phyloP scores from a whole-genome alignment of 2,329 filamentous ascomycete species.

The Fusarium proliferatum region DNA sequence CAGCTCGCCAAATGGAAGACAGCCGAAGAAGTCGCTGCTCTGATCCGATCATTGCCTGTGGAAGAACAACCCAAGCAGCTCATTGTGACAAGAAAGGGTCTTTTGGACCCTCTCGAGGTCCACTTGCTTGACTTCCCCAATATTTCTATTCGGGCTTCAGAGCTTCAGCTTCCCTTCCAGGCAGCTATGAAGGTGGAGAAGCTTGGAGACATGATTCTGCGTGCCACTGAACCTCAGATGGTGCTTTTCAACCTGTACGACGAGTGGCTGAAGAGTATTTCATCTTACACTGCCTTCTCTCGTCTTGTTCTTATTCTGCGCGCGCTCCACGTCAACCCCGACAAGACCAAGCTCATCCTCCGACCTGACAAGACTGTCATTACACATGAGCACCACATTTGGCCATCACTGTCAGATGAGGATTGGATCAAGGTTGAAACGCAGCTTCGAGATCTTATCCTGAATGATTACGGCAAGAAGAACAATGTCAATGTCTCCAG shows the following conservation, averaged over 20 bases:
- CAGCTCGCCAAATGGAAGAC: conserved; percentile 99
- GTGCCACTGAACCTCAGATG: conserved; percentile 99
- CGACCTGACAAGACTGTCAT: conserved; percentile 98
- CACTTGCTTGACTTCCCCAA: conserved; percentile 98
- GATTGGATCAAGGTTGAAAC: conserved; percentile 99
- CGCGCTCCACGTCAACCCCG: conserved; percentile 95
- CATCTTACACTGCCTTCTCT: conserved; percentile 98
- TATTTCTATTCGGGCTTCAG: conserved; percentile 97
- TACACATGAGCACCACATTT: conserved; percentile 98
- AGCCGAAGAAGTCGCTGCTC: conserved; percentile 97
- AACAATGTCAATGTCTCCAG: conserved; percentile 99
- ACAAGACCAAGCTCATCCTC: conserved; percentile 96
- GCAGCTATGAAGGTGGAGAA: conserved; percentile 99
- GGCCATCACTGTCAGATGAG: conserved; percentile 93
- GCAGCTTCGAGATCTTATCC: conserved; percentile 90
- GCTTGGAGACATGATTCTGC: conserved; percentile 97
- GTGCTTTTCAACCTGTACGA: conserved; percentile 99
- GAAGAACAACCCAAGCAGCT: conserved; percentile 99
- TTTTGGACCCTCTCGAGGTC: conserved; percentile 95
- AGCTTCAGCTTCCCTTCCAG: conserved; percentile 97
- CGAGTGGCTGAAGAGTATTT: conserved; percentile 98
- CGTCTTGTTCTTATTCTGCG: conserved; percentile 92
- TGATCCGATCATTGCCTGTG: conserved; percentile 93
- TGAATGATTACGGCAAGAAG: conserved; percentile 99
- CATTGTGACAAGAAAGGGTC: conserved; percentile 96